phyloP scores from a whole-genome alignment of 106 monocot genomes.

The Dendrobium chrysotoxum region DNA sequence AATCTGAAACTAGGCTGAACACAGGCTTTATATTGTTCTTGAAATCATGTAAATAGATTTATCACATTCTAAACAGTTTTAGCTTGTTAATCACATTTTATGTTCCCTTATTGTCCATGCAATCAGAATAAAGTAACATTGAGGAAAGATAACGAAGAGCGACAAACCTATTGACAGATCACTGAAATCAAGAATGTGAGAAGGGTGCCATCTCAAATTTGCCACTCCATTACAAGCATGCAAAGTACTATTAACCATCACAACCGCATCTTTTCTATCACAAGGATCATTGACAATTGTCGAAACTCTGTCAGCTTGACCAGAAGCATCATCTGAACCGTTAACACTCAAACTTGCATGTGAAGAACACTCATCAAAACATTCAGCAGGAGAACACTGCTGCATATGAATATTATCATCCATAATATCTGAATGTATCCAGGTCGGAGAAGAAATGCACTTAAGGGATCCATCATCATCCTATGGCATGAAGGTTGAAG shows the following conservation, averaged over 20 bases:
- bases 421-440: conserved; percentile 97
- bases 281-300: not conserved
- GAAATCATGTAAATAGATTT: not conserved
- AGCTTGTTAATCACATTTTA: not conserved
- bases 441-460: conserved; percentile 38
- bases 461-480: conserved; percentile 25
- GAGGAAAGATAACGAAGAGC: not conserved
- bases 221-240: conserved; percentile 17
- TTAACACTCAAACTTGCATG: conserved; percentile 15
- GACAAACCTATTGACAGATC: conserved; percentile 59
- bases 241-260: conserved; percentile 13
- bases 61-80: not conserved
- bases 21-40: not conserved
- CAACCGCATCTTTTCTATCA: not conserved
- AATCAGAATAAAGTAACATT: not conserved
- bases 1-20: not conserved
- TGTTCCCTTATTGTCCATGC: not conserved
- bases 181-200: conserved; percentile 86
- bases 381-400: conserved; percentile 9
- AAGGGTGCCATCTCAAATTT: conserved; percentile 34
- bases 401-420: conserved; percentile 91
- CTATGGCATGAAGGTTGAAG: conserved; percentile 29
- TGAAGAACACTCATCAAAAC: conserved; percentile 13
- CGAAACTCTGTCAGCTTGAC: not conserved
- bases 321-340: conserved; percentile 15